Base-by-base conservation (phyloP, 345 rosid genomes). In the Brassica juncea region DNA sequence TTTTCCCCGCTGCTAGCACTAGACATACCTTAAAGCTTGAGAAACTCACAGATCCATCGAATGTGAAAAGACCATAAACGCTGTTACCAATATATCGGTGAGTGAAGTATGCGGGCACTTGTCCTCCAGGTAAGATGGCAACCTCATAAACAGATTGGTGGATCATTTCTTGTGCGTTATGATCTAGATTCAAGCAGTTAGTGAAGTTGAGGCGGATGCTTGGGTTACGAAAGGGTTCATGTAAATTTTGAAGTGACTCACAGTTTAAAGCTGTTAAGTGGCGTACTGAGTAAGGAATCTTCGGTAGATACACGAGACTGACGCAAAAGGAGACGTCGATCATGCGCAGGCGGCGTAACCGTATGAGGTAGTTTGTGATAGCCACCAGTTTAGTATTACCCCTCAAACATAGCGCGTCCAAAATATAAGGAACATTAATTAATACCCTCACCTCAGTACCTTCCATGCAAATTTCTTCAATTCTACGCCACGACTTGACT, bases 401-500 rank as follows among this genome's bases (percentile, higher is more conserved):
- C 63, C 63, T 59, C 19, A 61, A 61, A 28, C 66, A 61, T 5
- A 61, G 35, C 4, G 66, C 7, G 4, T 61, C 66, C 6, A 61
- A 28, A 28, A 28, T 61, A 12, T 61, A 28, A 28, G 66, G 66
- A 61, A 61, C 5, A 28, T 61, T 7, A 28, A 12, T 15, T 31
- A 60, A 60, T 27, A n/a, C 12, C 65, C n/a, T 61, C 16, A 61
- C 66, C 19, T 28, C 6, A 61, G 66, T 28, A 16, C 63, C 10
- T 9, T 59, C 63, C 66, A 61, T 61, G 66, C 66, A 61, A 27
- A 61, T 61, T 61, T 61, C 66, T 61, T 61, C 0, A 28, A 61
- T 61, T 61, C 35, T 61, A 27, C 19, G 3, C 66, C 66, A 61
- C 0, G 16, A 28, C 35, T 1, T 12, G 35, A 61, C 66, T 61